A percentile compares a stretch with the other conserved stretches of the same genome.
phyloP scores from a whole-genome alignment of 2,329 filamentous ascomycete genomes.

The Trichoderma lentiforme region DNA sequence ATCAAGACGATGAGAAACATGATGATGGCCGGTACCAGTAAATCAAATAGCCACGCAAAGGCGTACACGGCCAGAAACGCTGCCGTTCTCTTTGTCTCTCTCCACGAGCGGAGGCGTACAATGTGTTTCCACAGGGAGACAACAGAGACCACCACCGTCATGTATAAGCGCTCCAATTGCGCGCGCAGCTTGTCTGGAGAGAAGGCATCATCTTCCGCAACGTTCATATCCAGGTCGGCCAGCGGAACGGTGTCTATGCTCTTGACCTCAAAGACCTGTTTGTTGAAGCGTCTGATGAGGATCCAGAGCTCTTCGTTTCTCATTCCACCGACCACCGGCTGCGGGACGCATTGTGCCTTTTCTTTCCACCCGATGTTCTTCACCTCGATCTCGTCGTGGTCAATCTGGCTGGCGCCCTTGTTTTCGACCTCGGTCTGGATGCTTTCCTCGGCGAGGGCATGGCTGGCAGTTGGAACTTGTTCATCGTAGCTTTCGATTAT shows the following conservation, averaged over 20 bases:
- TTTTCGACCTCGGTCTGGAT: conserved; percentile 31
- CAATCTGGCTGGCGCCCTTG: conserved; percentile 45
- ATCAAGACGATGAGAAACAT: conserved; percentile 63
- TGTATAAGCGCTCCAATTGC: conserved; percentile 77
- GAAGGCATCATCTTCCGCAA: conserved; percentile 79
- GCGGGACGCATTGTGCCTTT: conserved; percentile 50
- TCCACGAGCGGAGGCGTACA: conserved; percentile 74
- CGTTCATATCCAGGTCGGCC: conserved; percentile 73
- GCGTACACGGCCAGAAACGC: conserved; percentile 57
- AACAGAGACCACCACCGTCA: conserved; percentile 68
- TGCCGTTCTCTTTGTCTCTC: conserved; percentile 65
- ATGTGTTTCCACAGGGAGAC: conserved; percentile 70
- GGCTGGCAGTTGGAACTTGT: conserved; percentile 35
- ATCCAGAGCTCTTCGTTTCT: conserved; percentile 72
- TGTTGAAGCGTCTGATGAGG: conserved; percentile 69
- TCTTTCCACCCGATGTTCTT: conserved; percentile 69
- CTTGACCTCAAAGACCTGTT: conserved; percentile 67
- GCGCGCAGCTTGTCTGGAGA: conserved; percentile 78
- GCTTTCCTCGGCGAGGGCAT: conserved; percentile 35
- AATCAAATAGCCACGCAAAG: conserved; percentile 68
- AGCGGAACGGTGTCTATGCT: conserved; percentile 51
- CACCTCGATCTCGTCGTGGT: conserved; percentile 53
- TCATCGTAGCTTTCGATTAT: conserved; percentile 28
- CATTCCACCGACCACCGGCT: conserved; percentile 63
- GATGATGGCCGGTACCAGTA: conserved; percentile 62